Evolutionary conservation across 768 basidiomycete genomes (phyloP).

Genomic region (Naganishia onofrii): DNA sequence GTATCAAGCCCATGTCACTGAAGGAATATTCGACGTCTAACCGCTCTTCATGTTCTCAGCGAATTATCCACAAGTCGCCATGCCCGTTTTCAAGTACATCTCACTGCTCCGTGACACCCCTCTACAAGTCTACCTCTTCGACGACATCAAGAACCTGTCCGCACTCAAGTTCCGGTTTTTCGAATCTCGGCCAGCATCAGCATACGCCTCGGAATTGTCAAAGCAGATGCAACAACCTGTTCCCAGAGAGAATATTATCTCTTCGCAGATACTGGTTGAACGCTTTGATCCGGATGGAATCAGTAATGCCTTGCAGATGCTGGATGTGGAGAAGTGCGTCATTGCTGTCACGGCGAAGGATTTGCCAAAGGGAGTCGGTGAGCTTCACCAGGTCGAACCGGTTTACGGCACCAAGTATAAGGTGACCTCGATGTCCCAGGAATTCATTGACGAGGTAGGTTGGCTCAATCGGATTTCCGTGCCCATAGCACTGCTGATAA

Average conservation of each 20-base stretch:
- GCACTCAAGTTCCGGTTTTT: constrained; percentile 81
- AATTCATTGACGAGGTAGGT: constrained; percentile 57
- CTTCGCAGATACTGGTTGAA: constrained; percentile 67
- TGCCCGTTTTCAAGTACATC: constrained; percentile 72
- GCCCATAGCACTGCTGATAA: neutral
- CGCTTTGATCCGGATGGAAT: constrained; percentile 64
- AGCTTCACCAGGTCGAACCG: constrained; percentile 63
- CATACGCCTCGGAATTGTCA: constrained; percentile 72
- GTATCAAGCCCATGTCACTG: constrained; percentile 43
- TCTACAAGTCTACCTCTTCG: constrained; percentile 61
- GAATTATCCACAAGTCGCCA: constrained; percentile 70
- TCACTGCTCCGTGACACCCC: constrained; percentile 52
- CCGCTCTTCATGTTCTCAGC: constrained; percentile 54
- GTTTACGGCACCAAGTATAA: constrained; percentile 89
- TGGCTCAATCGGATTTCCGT: too few relatives aligned
- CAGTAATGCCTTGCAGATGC: constrained; percentile 61
- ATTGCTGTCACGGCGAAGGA: constrained; percentile 74
- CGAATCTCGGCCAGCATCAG: constrained; percentile 75
- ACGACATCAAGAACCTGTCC: constrained; percentile 70
- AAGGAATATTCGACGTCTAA: neutral
- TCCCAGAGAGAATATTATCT: constrained; percentile 70
- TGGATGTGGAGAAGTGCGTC: constrained; percentile 65
- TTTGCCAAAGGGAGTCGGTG: constrained; percentile 61
- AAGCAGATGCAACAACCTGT: constrained; percentile 75
- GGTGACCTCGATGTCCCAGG: constrained; percentile 57